Conservation (phyloP, 345 rosid species). For the Pistacia vera region DNA sequence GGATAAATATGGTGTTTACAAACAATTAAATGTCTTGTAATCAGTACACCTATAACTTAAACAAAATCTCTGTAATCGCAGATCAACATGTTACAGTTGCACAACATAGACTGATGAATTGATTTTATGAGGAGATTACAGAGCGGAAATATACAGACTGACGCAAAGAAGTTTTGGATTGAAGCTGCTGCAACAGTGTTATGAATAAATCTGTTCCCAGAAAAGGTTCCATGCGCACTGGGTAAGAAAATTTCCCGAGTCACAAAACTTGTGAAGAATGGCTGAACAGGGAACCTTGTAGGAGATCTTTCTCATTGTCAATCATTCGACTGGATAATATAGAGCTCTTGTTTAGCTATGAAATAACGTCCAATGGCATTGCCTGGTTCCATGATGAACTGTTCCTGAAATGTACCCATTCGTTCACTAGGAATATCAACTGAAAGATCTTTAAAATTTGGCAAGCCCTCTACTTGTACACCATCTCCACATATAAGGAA, state of each 20-base stretch:
- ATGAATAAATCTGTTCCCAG: background rate
- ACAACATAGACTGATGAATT: background rate
- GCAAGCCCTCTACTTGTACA: constrained; percentile 87
- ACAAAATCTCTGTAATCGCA: background rate
- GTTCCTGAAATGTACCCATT: constrained; percentile 88
- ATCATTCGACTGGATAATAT: constrained; percentile 37
- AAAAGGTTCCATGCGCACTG: background rate
- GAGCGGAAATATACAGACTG: background rate
- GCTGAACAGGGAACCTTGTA: background rate
- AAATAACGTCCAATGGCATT: constrained; percentile 62
- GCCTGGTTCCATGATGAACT: constrained; percentile 67
- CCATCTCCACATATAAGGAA: constrained; percentile 95
- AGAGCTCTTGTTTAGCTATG: constrained; percentile 77
- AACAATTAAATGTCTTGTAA: background rate
- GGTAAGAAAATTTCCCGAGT: background rate
- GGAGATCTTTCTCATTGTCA: background rate
- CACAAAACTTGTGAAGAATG: background rate
- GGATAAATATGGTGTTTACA: no score
- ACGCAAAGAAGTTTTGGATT: background rate
- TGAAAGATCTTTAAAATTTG: constrained; percentile 78
- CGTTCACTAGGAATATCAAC: constrained; percentile 73
- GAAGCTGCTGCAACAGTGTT: background rate
- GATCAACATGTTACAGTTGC: background rate
- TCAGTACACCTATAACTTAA: background rate
- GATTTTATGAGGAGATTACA: background rate